Conservation (phyloP, 2,329 filamentous ascomycete species). For the Gnomoniopsis smithogilvyi region DNA sequence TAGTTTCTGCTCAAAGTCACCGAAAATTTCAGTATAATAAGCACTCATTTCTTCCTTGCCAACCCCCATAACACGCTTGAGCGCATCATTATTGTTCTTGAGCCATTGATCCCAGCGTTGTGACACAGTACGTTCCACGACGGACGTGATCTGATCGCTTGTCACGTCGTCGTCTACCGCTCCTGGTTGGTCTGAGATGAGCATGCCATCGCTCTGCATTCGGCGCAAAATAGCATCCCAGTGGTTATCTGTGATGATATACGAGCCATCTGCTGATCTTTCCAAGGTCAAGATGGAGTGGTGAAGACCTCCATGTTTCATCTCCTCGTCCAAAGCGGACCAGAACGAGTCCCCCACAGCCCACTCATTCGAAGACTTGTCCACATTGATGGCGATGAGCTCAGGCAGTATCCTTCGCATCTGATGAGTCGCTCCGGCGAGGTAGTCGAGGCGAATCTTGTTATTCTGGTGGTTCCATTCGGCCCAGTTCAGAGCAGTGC, state of each 20-base stretch:
- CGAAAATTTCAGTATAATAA: constrained; percentile 6
- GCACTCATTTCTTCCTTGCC: constrained; percentile 1
- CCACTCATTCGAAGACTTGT: constrained; percentile 27
- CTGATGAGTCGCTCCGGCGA: constrained; percentile 1
- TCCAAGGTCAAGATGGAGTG: constrained; percentile 37
- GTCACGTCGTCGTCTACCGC: background rate
- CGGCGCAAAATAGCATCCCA: constrained; percentile 44
- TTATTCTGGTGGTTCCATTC: constrained; percentile 23
- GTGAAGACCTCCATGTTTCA: constrained; percentile 46
- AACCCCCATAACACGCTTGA: constrained; percentile 1
- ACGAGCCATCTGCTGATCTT: constrained; percentile 33
- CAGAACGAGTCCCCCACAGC: constrained; percentile 60
- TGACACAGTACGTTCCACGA: constrained; percentile 28
- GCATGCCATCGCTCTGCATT: constrained; percentile 32
- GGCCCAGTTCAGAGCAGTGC: constrained; percentile 10
- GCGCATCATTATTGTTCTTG: constrained; percentile 40
- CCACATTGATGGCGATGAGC: constrained; percentile 51
- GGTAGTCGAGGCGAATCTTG: constrained; percentile 18
- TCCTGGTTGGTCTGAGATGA: constrained; percentile 15
- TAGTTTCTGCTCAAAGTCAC: constrained; percentile 33
- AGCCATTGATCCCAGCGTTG: constrained; percentile 52
- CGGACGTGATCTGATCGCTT: background rate
- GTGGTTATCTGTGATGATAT: constrained; percentile 41
- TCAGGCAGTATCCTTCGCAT: constrained; percentile 46
- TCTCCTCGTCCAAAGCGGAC: constrained; percentile 56